phyloP scores from a whole-genome alignment of 345 rosid species.

The Kernera saxatilis region DNA sequence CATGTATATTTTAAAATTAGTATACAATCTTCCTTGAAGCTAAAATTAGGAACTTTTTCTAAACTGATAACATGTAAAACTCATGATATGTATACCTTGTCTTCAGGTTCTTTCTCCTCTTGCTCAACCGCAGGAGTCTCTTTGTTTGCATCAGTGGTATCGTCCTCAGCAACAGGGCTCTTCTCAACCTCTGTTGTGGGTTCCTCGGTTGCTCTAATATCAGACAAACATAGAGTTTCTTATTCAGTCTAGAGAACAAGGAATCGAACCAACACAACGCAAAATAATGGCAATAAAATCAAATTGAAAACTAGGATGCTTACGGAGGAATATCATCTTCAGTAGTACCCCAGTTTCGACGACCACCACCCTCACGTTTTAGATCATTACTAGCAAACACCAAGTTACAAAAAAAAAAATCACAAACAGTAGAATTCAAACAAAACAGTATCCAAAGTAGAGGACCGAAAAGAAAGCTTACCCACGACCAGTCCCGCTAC shows the following conservation, averaged over 20 bases:
- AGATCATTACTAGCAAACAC: constrained; percentile 48
- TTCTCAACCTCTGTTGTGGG: constrained; percentile 50
- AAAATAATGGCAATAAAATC: neutral
- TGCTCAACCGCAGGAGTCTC: constrained; percentile 30
- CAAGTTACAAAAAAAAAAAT: neutral
- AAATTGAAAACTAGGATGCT: constrained; percentile 15
- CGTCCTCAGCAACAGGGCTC: constrained; percentile 48
- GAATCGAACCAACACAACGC: neutral
- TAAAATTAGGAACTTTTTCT: neutral
- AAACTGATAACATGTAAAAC: neutral
- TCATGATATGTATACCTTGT: constrained; percentile 39
- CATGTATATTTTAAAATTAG: neutral
- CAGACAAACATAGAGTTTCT: neutral
- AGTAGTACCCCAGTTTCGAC: constrained; percentile 87
- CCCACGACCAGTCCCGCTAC: constrained; percentile 93
- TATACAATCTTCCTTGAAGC: neutral
- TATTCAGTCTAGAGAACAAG: neutral
- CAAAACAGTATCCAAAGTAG: neutral
- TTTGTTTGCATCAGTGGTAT: constrained; percentile 46
- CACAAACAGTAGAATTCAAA: neutral
- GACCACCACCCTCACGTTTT: constrained; percentile 89
- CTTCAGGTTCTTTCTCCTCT: constrained; percentile 47
- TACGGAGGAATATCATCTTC: constrained; percentile 70
- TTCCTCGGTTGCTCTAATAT: constrained; percentile 58
- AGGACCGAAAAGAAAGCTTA: constrained; percentile 25